Base-by-base conservation (phyloP, 306 rosid species). In the Prinsepia uniflora region DNA sequence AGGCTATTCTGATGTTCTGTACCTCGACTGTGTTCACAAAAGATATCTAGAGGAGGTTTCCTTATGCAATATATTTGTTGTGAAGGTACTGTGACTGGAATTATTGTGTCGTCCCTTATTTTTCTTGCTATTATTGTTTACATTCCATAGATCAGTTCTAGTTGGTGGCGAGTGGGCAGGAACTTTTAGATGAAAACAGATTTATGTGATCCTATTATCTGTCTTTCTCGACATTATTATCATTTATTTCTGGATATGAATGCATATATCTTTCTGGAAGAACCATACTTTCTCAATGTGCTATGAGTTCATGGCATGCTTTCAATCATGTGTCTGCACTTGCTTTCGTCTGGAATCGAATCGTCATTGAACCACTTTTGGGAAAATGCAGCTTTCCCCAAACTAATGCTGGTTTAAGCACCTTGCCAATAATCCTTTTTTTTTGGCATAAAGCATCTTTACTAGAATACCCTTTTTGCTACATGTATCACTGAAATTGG, bases 31-130 rank as follows among this genome's bases (percentile, higher is more conserved):
- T 72, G 87, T 89, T 64, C 84, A 91, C 83, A 95, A 95, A 76
- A 91, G 58, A 82, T 95, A 89, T 81, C 83, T 95, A 67, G 99
- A 95, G 86, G 99, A 94, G 91, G 99, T 94, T 75, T 94, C 97
- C 57, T 89, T 90, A n/a, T 91, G 92, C 84, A 94, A 94, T 77
- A 89, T 95, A 78, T 95, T 95, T 82, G 91, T 95, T 76, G 97
- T 95, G 52, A 95, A 95, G 99, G 99, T 91, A 87, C 58, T 69
- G 20, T 70, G 62, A 42, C 20, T 47, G 39, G 45, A 59, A 59
- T 59, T 59, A 15, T 5, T 2, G 12, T 59, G 19, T 6, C 0
- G 7, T 18, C 61, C 36, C 2, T 55, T 55, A 18, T 18, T 55
- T 55, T 20, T 20, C 4, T 20, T 55, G 34, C 34, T 59, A 34